Conservation (phyloP, 257 asterid genomes). For the Ophiorrhiza pumila region DNA sequence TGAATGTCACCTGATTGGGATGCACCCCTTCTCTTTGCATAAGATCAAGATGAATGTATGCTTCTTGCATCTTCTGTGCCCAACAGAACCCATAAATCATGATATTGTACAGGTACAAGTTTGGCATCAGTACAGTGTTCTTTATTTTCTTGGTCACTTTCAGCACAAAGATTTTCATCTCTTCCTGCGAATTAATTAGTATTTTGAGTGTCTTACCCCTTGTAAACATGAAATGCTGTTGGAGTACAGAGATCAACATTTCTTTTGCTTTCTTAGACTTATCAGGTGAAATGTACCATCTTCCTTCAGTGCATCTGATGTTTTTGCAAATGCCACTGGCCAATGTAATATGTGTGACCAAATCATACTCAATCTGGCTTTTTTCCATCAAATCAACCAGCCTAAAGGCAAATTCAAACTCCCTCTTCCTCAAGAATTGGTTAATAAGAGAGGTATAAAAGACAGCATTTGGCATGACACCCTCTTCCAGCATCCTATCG, state of each 20-base stretch:
- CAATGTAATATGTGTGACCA: slow-evolving; percentile 43
- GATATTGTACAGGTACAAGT: slow-evolving; percentile 46
- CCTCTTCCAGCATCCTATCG: slow-evolving; percentile 55
- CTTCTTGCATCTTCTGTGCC: slow-evolving; percentile 44
- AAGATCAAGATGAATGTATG: slow-evolving; percentile 36
- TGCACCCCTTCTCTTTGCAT: slow-evolving; percentile 45
- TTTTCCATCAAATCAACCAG: slow-evolving; percentile 56
- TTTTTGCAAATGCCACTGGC: slow-evolving; percentile 51
- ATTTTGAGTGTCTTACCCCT: slow-evolving; percentile 20
- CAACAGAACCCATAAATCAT: slow-evolving; percentile 46
- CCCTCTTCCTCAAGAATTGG: slow-evolving; percentile 50
- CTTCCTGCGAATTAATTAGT: slow-evolving; percentile 29
- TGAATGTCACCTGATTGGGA: slow-evolving; percentile 63
- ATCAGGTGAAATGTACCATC: slow-evolving; percentile 30
- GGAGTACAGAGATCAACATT: slow-evolving; percentile 39
- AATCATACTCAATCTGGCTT: slow-evolving; percentile 40
- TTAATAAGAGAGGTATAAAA: slow-evolving; percentile 58
- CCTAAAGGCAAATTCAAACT: slow-evolving; percentile 45
- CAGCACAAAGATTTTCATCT: slow-evolving; percentile 34
- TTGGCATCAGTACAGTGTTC: slow-evolving; percentile 26
- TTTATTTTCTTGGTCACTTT: slow-evolving; percentile 31
- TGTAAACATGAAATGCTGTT: slow-evolving; percentile 22
- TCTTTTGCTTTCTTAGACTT: slow-evolving; percentile 34
- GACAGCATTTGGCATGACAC: slow-evolving; percentile 47
- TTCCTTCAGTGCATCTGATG: slow-evolving; percentile 29